These are phyloP conservation scores for Ceratobasidium sp. DNA, from an alignment of 1,284 basidiomycete genomes.

Conservation along the genomic window DNA sequence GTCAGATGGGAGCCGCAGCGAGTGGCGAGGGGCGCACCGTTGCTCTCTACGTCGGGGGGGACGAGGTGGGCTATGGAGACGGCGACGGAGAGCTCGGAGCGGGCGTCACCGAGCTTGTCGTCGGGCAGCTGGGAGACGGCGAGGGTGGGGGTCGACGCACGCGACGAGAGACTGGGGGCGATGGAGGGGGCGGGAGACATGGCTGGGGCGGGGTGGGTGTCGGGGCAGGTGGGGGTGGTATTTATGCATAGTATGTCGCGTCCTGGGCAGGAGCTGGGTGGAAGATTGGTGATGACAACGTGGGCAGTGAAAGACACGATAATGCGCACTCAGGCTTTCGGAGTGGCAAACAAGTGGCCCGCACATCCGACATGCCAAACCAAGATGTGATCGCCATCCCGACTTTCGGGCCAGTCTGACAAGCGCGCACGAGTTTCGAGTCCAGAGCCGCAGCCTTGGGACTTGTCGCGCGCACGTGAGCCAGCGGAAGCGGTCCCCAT, in stretches of 20 bases:
- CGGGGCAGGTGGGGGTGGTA: conserved; percentile 18
- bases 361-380: conserved; percentile 35
- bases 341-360: conserved; percentile 44
- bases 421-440: conserved; percentile 35
- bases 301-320: conserved; percentile 38
- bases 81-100: not conserved
- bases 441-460: conserved; percentile 19
- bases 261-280: conserved; percentile 42
- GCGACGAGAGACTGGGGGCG: conserved; percentile 23
- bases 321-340: conserved; percentile 33
- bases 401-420: conserved; percentile 42
- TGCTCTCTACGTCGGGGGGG: conserved; percentile 33
- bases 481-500: conserved; percentile 23
- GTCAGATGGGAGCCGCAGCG: not conserved
- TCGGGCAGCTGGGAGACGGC: conserved; percentile 21
- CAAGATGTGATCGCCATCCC: conserved; percentile 32
- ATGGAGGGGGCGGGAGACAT: conserved; percentile 8
- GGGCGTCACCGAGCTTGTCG: conserved; percentile 35
- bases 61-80: not conserved
- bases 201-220: conserved; percentile 14
- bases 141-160: conserved; percentile 35
- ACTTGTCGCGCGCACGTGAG: conserved; percentile 29
- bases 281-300: conserved; percentile 37
- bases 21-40: not conserved
- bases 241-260: conserved; percentile 29